These are phyloP conservation scores for Sphaerostilbella broomeana DNA, from an alignment of 2,329 filamentous ascomycete species.

Conservation along the genomic window DNA sequence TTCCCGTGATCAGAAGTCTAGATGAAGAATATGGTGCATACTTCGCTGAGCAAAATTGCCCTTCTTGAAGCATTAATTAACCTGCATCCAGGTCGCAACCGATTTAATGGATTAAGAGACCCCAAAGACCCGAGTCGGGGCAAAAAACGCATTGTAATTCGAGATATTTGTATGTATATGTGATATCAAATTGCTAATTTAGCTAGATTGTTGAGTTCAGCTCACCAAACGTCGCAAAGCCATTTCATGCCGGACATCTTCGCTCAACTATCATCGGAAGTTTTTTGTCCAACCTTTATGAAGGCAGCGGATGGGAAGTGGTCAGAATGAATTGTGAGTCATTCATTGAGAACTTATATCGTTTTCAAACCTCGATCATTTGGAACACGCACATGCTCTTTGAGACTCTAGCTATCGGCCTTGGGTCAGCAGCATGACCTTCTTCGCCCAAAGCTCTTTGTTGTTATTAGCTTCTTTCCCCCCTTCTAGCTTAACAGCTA, in stretches of 20 bases:
- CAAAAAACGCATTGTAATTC: slow-evolving; percentile 48
- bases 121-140: slow-evolving; percentile 52
- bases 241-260: slow-evolving; percentile 72
- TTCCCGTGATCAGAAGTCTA: slow-evolving; percentile 62
- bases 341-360: neutral
- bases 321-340: slow-evolving; percentile 55
- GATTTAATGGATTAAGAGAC: slow-evolving; percentile 53
- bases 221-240: slow-evolving; percentile 81
- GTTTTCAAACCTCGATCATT: too few species aligned
- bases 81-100: slow-evolving; percentile 5
- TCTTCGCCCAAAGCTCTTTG: neutral
- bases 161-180: neutral
- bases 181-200: neutral
- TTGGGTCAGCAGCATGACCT: too few species aligned
- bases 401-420: too few species aligned
- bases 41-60: neutral
- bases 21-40: slow-evolving; percentile 41
- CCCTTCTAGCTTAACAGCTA: neutral
- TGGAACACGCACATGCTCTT: too few species aligned
- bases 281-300: slow-evolving; percentile 67
- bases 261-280: slow-evolving; percentile 74
- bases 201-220: slow-evolving; percentile 67
- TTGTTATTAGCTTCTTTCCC: neutral
- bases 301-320: slow-evolving; percentile 66
- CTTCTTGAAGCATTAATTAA: slow-evolving; percentile 2